A percentile compares a stretch with the other conserved stretches of the same genome.
Conservation (phyloP, 495 filamentous ascomycete species). For the Podospora bellae-mahoneyi region DNA sequence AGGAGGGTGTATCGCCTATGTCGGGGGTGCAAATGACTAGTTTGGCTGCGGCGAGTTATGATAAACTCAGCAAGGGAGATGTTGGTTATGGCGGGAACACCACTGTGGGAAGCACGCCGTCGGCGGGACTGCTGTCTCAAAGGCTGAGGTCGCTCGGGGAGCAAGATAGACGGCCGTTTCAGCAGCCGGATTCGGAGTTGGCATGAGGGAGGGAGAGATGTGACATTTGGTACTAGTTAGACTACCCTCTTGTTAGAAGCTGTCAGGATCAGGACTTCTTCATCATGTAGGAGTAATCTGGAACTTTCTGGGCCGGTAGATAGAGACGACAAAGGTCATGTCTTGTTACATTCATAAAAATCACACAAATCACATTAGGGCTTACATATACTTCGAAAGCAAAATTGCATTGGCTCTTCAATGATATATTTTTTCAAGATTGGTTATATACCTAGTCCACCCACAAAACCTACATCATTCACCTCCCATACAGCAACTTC, state of each 20-base stretch:
- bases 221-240: too few species aligned
- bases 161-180: constrained; percentile 2
- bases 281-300: too few species aligned
- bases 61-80: constrained; percentile 55
- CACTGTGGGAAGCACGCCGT: constrained; percentile 21
- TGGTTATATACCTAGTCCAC: too few species aligned
- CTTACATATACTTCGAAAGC: too few species aligned
- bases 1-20: background rate
- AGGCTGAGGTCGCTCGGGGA: constrained; percentile 43
- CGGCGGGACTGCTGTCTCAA: constrained; percentile 46
- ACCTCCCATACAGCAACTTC: constrained; percentile 59
- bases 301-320: too few species aligned
- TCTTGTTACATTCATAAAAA: too few species aligned
- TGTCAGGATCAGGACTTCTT: too few species aligned
- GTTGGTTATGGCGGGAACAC: constrained; percentile 61
- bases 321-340: too few species aligned
- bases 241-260: too few species aligned
- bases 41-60: background rate
- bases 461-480: background rate
- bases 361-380: too few species aligned
- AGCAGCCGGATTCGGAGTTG: background rate
- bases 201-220: background rate
- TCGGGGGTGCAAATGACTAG: background rate
- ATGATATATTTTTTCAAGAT: too few species aligned
- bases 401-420: too few species aligned